Evolutionary conservation across 2,329 filamentous ascomycete species (phyloP), one percentile per base, ranked within the genome.

Genomic region (Fusarium robinianum): DNA sequence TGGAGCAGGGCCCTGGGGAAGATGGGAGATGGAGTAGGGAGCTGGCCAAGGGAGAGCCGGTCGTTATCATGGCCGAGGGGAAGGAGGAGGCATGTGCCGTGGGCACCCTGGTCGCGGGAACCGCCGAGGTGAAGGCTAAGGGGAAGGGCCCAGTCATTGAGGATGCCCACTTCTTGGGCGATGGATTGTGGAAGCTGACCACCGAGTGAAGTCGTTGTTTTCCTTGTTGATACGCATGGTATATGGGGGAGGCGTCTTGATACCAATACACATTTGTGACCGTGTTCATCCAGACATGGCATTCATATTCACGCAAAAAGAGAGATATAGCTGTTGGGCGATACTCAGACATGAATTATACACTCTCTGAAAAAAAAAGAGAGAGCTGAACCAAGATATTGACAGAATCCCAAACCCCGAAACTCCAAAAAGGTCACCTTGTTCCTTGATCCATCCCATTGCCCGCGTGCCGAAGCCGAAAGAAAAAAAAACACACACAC

Each of bases 91-190:
- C 90, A 5, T 96, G 91, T 69, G 81, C 95, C 42, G 86, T 99
- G 1, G 94, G 94, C 0, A 75, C 87, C 53, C 66, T 99, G 65
- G 90, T 89, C 61, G 83, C 86, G 63, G 87, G 90, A 3, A 96
- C 94, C 0, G 84, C 85, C 69, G 90, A 96, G 70, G 91, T 96
- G 67, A 96, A 94, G 80, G 85, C 83, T 56, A 92, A 92, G 73
- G 90, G 90, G 56, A 97, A 97, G 74, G 94, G 94, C 0, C 88
- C 91, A 5, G 94, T 91, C 11, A 88, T 97, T 57, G 92, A 97
- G 74, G 87, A 90, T 49, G 89, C 89, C 21, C 94, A 99, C 78
- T 97, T 86, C 73, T 68, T 97, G 40, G 94, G 94, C 0, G 94
- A 99, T 75, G 94, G 92, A 12, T 72, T 99, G 59, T 99, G 94